Evolutionary conservation across 2,329 filamentous ascomycete genomes (phyloP), one percentile per base, ranked within the genome.

Genomic region (Trichophyton equinum): DNA sequence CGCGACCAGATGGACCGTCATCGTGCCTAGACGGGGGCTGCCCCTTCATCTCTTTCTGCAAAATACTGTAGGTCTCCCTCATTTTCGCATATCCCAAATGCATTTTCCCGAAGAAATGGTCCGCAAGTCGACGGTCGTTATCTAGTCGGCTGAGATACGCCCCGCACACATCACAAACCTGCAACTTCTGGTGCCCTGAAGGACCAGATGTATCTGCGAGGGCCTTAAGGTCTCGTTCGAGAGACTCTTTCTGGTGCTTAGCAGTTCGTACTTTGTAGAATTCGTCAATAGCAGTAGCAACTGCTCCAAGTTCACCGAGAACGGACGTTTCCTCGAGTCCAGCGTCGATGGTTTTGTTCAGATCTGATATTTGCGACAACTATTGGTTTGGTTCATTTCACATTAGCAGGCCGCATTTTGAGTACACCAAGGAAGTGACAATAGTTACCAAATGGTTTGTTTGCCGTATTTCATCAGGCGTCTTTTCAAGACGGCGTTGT

Each of bases 71-170:
- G 2, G 91, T 94, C 80, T 94, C 95, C 68, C 94, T 85, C 94
- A 99, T 99, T 76, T 96, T 89, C 15, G 94, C 94, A 72, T 97
- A 99, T 0, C 94, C 94, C 61, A 99, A 77, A 71, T 99, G 94
- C 94, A 99, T 99, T 80, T 99, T 99, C 22, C 94, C 94, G 74
- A 96, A 97, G 72, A 99, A 99, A 74, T 99, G 94, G 72, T 99
- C 94, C 20, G 94, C 94, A 70, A 99, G 74, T 33, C 94, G 82
- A 40, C 94, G 83, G 73, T 99, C 94, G 71, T 99, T 99, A 72
- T 99, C 94, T 36, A 99, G 81, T 22, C 94, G 79, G 64, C 86
- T 91, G 42, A 99, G 81, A 73, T 97, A 99, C 4, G 94, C 94
- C 64, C 94, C 94, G 74, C 94, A 99, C 0, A 97, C 94, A 75